phyloP scores from a whole-genome alignment of 805 yeast genomes.

The Sungouiozyma ichnusensis region DNA sequence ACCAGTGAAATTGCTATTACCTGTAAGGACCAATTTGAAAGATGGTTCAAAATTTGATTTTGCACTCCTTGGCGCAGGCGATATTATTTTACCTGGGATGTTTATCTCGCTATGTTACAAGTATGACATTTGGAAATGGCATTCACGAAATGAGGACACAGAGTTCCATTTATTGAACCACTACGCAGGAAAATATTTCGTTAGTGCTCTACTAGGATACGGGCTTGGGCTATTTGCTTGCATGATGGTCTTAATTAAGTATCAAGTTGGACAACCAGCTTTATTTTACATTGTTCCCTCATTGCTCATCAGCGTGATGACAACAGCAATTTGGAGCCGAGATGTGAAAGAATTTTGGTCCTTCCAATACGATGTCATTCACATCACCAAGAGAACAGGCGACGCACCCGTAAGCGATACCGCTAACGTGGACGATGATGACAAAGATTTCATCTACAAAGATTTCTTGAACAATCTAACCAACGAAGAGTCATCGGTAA shows the following conservation, averaged over 20 bases:
- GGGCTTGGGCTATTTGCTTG: slow-evolving; percentile 37
- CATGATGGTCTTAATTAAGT: slow-evolving; percentile 30
- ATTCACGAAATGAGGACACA: slow-evolving; percentile 22
- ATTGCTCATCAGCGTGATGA: slow-evolving; percentile 27
- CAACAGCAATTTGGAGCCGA: slow-evolving; percentile 30
- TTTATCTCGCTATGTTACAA: slow-evolving; percentile 44
- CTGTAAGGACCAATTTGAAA: slow-evolving; percentile 10
- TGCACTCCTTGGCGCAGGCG: slow-evolving; percentile 50
- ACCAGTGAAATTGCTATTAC: slow-evolving; percentile 32
- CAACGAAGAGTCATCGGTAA: not conserved
- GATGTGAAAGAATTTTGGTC: slow-evolving; percentile 35
- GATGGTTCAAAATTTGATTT: slow-evolving; percentile 12
- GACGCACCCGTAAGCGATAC: not conserved
- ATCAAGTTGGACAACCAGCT: slow-evolving; percentile 53
- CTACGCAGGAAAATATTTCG: slow-evolving; percentile 39
- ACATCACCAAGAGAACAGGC: slow-evolving; percentile 7
- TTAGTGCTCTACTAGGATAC: slow-evolving; percentile 38
- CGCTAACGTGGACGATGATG: not conserved
- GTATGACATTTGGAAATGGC: slow-evolving; percentile 39
- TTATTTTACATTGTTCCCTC: slow-evolving; percentile 52
- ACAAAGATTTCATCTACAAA: not conserved
- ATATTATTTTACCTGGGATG: slow-evolving; percentile 50
- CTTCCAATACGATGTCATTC: slow-evolving; percentile 22
- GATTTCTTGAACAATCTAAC: not conserved
- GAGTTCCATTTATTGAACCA: slow-evolving; percentile 32